Base-by-base conservation (phyloP, 2,329 filamentous ascomycete genomes). In the Didymella lethalis region DNA sequence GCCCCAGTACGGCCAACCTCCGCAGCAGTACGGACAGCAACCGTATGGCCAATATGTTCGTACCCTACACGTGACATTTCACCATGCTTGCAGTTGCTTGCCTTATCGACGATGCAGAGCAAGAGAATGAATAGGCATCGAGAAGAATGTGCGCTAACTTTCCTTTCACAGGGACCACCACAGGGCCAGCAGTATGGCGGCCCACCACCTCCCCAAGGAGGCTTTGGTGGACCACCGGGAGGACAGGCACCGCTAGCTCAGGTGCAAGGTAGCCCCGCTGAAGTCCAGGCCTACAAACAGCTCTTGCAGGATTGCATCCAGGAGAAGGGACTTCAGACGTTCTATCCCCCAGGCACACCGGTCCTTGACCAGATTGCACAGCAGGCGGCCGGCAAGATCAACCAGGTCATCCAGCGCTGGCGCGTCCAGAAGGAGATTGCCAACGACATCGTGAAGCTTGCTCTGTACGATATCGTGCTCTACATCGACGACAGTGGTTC, bases 401-500 rank as follows among this genome's bases (percentile, higher is more conserved):
- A 83, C 59, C 81, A 81, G 59, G 76, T 88, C 46, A 85, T 84
- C 56, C 78, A 82, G 61, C 80, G 84, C 63, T 88, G 85, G 83
- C 78, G 80, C 55, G 80, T 88, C 48, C 82, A 82, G 7, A 81
- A 81, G 62, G 86, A 88, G 74, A 83, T 88, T 57, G 86, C 84
- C 45, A 85, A 83, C 54, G 86, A 88, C 71, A 83, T 88, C 57
- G 84, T 88, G 69, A 86, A 87, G 71, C 79, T 89, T 26, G 81
- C 84, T 4, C 76, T 89, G 26, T 89, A 86, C 72, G 86, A 89
- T 66, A 82, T 88, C 36, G 78, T 88, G 44, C 77, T 89, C 48
- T 89, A 87, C 71, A 85, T 89, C 54, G 87, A 90, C 65, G 88
- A 90, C 78, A 88, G 85, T 70, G 88, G 88, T 43, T 90, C 87